Evolutionary conservation across 805 yeast genomes (phyloP), one percentile per base, ranked within the genome.

Genomic region (Myxozyma udenii): DNA sequence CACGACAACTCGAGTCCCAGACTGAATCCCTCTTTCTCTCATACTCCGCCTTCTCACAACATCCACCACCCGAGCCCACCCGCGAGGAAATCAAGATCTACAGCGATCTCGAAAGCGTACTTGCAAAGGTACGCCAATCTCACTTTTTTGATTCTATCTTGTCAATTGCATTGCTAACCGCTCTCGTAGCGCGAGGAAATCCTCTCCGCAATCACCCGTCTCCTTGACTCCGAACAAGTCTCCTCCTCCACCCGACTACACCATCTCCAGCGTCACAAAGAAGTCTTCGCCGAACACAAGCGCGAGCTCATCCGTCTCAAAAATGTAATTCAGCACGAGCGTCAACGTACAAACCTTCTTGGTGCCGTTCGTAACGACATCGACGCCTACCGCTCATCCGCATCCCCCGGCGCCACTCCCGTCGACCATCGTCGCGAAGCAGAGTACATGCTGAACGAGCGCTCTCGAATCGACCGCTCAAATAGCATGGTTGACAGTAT

Each of bases 231-330:
- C 1, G 82, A 76, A 50, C 72, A 78, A 25, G 68, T 74, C 14
- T 76, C 85, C 5, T 77, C 90, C 3, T 78, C 93, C 0, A 79
- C 93, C 0, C 85, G 85, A 66, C 68, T 82, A 39, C 91, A 85
- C 62, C 98, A 90, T 66, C 70, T 89, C 42, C 80, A 84, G 52
- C 80, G 97, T 55, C 96, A 88, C 66, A 80, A 78, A 61, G 96
- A 88, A 67, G 76, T 79, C 12, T 72, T 87, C 25, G 78, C 73
- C 51, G 95, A 88, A 50, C 90, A 87, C 68, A 74, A 78, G 68
- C 67, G 73, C 47, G 85, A 82, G 55, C 85, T 79, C 62, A 69
- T 71, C 38, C 78, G 85, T 57, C 78, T 91, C 43, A 71, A 78
- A 56, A 66, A 73, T 3, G 72, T 80, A 4, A 79, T 86, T 38